Conservation (phyloP, 148 eudicot species). For the Vaccinium myrtillus region DNA sequence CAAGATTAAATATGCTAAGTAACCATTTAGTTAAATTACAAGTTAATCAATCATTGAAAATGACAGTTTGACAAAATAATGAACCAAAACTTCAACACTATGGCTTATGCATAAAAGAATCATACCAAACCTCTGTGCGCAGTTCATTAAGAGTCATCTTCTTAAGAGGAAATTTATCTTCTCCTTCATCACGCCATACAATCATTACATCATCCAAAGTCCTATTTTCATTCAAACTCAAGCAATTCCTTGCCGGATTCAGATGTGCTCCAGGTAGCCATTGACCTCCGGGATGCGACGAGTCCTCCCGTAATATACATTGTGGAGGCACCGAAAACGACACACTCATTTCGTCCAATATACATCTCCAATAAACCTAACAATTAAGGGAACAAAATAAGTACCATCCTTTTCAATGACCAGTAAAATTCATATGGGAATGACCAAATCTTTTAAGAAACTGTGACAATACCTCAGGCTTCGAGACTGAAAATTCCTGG, state of each 20-base stretch:
- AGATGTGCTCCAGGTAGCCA: conserved; percentile 84
- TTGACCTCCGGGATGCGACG: conserved; percentile 76
- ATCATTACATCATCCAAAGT: conserved; percentile 58
- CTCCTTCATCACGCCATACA: conserved; percentile 85
- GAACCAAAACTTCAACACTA: background rate
- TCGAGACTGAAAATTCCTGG: conserved; percentile 75
- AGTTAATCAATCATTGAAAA: background rate
- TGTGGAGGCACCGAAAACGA: conserved; percentile 64
- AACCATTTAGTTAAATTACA: background rate
- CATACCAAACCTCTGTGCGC: conserved; percentile 83
- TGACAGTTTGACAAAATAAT: background rate
- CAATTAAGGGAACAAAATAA: conserved; percentile 9
- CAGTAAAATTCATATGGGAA: background rate
- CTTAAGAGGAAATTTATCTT: conserved; percentile 55
- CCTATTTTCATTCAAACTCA: conserved; percentile 52
- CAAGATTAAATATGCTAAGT: background rate
- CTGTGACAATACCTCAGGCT: conserved; percentile 63
- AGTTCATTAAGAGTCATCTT: conserved; percentile 68
- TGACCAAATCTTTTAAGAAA: background rate
- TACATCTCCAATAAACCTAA: conserved; percentile 76
- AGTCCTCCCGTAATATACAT: conserved; percentile 56
- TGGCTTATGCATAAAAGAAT: background rate
- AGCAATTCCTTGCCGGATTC: conserved; percentile 76
- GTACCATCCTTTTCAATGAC: background rate
- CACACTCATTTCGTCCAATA: conserved; percentile 63